Base-by-base conservation (phyloP, 2,329 filamentous ascomycete species). In the Sporothrix phasma region DNA sequence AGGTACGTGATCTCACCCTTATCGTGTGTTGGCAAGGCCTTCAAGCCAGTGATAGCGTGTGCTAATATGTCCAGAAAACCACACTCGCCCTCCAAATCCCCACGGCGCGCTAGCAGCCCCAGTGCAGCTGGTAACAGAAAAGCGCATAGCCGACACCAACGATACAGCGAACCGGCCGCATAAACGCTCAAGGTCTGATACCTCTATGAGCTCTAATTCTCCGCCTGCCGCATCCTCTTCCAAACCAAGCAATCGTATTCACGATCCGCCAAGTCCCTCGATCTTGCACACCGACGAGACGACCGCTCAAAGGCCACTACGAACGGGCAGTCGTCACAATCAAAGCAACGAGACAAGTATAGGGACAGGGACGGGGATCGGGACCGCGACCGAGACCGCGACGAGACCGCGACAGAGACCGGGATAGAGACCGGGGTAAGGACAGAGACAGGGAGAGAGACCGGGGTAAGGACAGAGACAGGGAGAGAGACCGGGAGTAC, bases 101-200 rank as follows among this genome's bases (percentile, higher is more conserved):
- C 69, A 1, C 70, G 69, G 63, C 71, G 53, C 71, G 71, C 34
- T 66, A 74, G 47, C 73, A 76, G 53, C 69, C 76, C 61, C 66
- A 76, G 69, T 71, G 75, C 68, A 67, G 45, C 76, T 7, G 77
- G 79, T 59, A 77, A 71, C 66, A 79, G 76, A 68, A n/a, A 83
- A 82, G 72, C 79, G 80, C 46, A 66, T 70, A 11, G 71, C 74
- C 15, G 80, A 83, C 17, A 59, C 67, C 6, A 78, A 81, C 22
- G 79, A 80, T 29, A 74, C 76, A 37, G 34, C 46, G 2, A 65
- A 69, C 26, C 76, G 80, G 62, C 74, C 77, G 1, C 74, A 74
- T 62, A 84, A 84, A 71, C 77, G 81, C 64, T 71, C 73, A 26
- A 79, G 74, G 64, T 71, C 77, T 22, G 80, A 81, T 15, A 61